Percentiles rank a stretch among this genome's conserved stretches.
These are phyloP conservation scores for Lactarius tabidus DNA, from an alignment of 768 basidiomycete species.

Conservation along the genomic window DNA sequence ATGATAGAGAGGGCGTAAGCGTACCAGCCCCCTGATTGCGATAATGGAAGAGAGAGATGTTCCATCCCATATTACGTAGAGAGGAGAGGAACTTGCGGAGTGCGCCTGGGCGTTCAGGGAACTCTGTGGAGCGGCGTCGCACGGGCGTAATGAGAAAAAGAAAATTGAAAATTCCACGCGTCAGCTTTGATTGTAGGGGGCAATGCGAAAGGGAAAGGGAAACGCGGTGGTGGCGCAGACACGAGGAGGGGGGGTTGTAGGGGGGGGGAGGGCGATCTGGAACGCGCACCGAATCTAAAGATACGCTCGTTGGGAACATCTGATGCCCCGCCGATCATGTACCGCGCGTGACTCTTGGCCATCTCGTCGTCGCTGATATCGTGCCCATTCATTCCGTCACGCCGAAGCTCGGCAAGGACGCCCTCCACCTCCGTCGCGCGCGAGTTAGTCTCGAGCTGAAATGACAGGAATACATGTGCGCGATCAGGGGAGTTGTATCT, in stretches of 20 bases:
- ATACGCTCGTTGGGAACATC: conserved; percentile 79
- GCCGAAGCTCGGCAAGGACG: conserved; percentile 59
- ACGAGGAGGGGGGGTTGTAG: background rate
- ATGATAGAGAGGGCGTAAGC: conserved; percentile 30
- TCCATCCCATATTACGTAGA: conserved; percentile 74
- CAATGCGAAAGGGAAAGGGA: too few species aligned
- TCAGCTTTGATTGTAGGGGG: too few species aligned
- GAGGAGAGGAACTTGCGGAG: conserved; percentile 86
- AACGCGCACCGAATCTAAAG: conserved; percentile 80
- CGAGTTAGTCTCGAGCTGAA: conserved; percentile 63
- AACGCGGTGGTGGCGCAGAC: background rate
- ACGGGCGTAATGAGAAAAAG: too few species aligned
- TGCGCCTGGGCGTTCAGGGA: conserved; percentile 92
- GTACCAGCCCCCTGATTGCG: conserved; percentile 94
- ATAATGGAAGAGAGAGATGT: conserved; percentile 96
- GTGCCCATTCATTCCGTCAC: conserved; percentile 70
- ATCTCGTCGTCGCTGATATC: conserved; percentile 96
- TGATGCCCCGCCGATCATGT: conserved; percentile 87
- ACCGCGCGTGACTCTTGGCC: conserved; percentile 90
- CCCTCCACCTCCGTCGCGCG: conserved; percentile 59
- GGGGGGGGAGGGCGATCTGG: background rate
- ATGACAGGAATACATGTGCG: conserved; percentile 89
- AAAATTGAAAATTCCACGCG: too few species aligned
- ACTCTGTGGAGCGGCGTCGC: conserved; percentile 55
- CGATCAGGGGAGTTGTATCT: conserved; percentile 70